Conservation (phyloP, 148 eudicot genomes). For the Arctostaphylos glauca region DNA sequence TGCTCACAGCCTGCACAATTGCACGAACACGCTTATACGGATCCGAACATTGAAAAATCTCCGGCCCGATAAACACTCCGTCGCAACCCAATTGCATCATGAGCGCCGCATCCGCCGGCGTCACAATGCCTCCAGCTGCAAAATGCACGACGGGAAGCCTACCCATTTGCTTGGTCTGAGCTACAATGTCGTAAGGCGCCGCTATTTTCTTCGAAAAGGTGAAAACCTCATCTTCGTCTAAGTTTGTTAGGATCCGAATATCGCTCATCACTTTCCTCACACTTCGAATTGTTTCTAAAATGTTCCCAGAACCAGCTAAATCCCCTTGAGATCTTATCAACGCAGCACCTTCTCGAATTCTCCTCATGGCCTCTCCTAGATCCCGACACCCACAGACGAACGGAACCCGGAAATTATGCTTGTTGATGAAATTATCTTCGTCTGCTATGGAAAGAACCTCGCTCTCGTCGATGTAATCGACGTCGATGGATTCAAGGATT, state of each 20-base stretch:
- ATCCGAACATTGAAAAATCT: slow-evolving; percentile 54
- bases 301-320: slow-evolving; percentile 29
- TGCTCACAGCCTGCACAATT: slow-evolving; percentile 84
- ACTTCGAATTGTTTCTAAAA: slow-evolving; percentile 58
- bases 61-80: slow-evolving; percentile 76
- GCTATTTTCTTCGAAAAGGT: slow-evolving; percentile 61
- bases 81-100: slow-evolving; percentile 97
- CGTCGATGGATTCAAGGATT: slow-evolving; percentile 52
- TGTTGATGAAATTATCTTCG: slow-evolving; percentile 54
- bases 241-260: slow-evolving; percentile 53
- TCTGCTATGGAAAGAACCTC: slow-evolving; percentile 47
- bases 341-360: slow-evolving; percentile 69
- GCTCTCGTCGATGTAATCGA: slow-evolving; percentile 63
- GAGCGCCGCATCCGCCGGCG: slow-evolving; percentile 83
- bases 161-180: slow-evolving; percentile 90
- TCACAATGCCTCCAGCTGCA: slow-evolving; percentile 71
- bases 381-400: slow-evolving; percentile 56
- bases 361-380: slow-evolving; percentile 58
- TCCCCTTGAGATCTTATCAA: slow-evolving; percentile 67
- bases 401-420: slow-evolving; percentile 59
- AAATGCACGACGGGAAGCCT: slow-evolving; percentile 87
- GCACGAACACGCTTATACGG: slow-evolving; percentile 64
- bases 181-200: slow-evolving; percentile 79
- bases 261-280: slow-evolving; percentile 77
- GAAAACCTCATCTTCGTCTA: slow-evolving; percentile 91